Evolutionary conservation across 345 rosid genomes (phyloP), one percentile per base, ranked within the genome.

Genomic region (Pistacia atlantica): DNA sequence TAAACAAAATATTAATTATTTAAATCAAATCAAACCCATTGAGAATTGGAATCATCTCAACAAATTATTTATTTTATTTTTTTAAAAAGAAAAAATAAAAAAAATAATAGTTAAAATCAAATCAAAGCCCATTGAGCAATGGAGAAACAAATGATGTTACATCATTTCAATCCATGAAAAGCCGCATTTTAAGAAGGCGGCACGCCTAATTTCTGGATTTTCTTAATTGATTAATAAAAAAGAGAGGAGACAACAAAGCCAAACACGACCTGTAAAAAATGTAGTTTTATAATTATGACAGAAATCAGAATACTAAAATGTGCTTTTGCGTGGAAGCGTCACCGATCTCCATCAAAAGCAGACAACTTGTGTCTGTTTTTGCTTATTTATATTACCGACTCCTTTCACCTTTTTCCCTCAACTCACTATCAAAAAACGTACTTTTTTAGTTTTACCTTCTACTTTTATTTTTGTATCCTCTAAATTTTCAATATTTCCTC

Each of bases 311-410:
- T 9, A 33, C 25, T 52, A 45, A 38, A 71, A 71, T 8, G 56
- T 45, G 55, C 46, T 69, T 52, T 71, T 72, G 51, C 13, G 49
- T 10, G 17, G 8, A 49, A 38, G 78, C 59, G 56, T 68, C 78
- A 64, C 64, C 83, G 25, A 59, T 74, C 76, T 65, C 73, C 45
- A 70, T 78, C 81, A 65, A 62, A 59, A 78, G 70, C 70, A 70
- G 81, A 81, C 84, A 74, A 65, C 14, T 11, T 1, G 17, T 60
- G 67, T 28, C 54, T 38, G 10, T 46, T 69, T n/a, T 61, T 42
- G 46, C 59, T 42, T 38, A 35, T 45, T 57, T 42, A 5, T 5
- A 5, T 71, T 46, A 8, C 51, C 6, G 37, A 71, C 54, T 71
- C 65, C 75, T 71, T 58, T 54, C 8, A 14, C 37, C 75, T 42